A percentile compares a stretch with the other conserved stretches of the same genome.
Conservation (phyloP, 1,284 basidiomycete genomes). For the Mycena sp. region DNA sequence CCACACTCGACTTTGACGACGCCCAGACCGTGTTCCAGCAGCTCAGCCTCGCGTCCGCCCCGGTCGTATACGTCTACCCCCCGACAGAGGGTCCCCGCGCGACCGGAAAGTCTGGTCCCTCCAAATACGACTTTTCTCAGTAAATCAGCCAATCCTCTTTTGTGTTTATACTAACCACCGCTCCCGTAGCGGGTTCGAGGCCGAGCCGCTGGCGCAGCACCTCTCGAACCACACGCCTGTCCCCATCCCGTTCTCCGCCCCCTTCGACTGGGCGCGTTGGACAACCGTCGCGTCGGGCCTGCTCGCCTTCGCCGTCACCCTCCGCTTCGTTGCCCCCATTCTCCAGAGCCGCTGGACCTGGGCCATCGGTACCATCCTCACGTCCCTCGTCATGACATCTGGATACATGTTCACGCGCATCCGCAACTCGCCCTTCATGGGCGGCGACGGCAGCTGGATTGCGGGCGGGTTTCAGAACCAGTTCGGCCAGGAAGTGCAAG, state of each 20-base stretch:
- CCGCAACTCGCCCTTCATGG: slow-evolving; percentile 81
- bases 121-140: slow-evolving; percentile 85
- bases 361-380: slow-evolving; percentile 71
- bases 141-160: slow-evolving; percentile 42
- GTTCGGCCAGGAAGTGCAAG: slow-evolving; percentile 92
- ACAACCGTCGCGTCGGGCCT: slow-evolving; percentile 53
- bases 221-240: slow-evolving; percentile 78
- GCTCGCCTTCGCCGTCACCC: slow-evolving; percentile 55
- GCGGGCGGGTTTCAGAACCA: slow-evolving; percentile 91
- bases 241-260: slow-evolving; percentile 77
- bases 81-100: slow-evolving; percentile 76
- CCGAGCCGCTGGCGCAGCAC: slow-evolving; percentile 79
- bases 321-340: slow-evolving; percentile 75
- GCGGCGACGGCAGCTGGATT: slow-evolving; percentile 80
- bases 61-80: slow-evolving; percentile 82
- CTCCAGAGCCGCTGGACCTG: slow-evolving; percentile 84
- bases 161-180: not conserved
- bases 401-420: slow-evolving; percentile 99
- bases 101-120: slow-evolving; percentile 61
- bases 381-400: slow-evolving; percentile 85
- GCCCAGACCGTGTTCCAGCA: slow-evolving; percentile 81
- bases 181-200: slow-evolving; percentile 76
- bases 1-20: slow-evolving; percentile 87
- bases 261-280: slow-evolving; percentile 74
- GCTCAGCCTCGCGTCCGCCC: slow-evolving; percentile 82